Percentiles rank a stretch among this genome's conserved stretches.
phyloP scores from a whole-genome alignment of 495 filamentous ascomycete species.

The Talaromyces nanjingensis region DNA sequence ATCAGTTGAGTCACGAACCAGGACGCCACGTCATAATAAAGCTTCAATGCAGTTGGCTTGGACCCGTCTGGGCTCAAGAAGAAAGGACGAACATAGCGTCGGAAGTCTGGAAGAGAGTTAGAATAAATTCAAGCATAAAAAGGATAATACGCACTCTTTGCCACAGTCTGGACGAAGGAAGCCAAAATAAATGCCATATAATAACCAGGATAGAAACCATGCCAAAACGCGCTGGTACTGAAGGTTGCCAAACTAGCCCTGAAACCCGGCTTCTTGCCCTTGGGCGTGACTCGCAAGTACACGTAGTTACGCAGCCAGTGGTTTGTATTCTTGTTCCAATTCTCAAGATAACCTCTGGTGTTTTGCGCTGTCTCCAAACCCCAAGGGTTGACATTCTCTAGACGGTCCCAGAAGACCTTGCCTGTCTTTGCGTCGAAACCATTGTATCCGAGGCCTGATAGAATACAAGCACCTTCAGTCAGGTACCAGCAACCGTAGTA shows the following conservation, averaged over 20 bases:
- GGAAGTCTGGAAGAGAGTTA: slow-evolving; percentile 55
- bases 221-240: slow-evolving; percentile 90
- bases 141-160: slow-evolving; percentile 64
- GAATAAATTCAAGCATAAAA: not conserved
- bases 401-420: slow-evolving; percentile 78
- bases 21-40: slow-evolving; percentile 78
- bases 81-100: slow-evolving; percentile 85
- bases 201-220: slow-evolving; percentile 96
- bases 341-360: slow-evolving; percentile 75
- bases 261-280: slow-evolving; percentile 94
- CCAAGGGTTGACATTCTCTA: slow-evolving; percentile 80
- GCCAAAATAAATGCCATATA: slow-evolving; percentile 87
- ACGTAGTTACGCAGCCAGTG: slow-evolving; percentile 94
- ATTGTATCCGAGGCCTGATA: slow-evolving; percentile 90
- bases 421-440: slow-evolving; percentile 79
- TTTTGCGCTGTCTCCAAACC: slow-evolving; percentile 86
- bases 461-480: slow-evolving; percentile 90
- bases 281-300: slow-evolving; percentile 90
- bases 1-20: slow-evolving; percentile 74
- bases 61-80: slow-evolving; percentile 73
- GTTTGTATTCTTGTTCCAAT: slow-evolving; percentile 99
- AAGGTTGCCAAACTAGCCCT: slow-evolving; percentile 92
- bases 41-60: slow-evolving; percentile 60
- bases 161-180: slow-evolving; percentile 82
- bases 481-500: slow-evolving; percentile 95